These are phyloP conservation scores for Hansenula anomala DNA, from an alignment of 1,139 yeast species.

Conservation along the genomic window DNA sequence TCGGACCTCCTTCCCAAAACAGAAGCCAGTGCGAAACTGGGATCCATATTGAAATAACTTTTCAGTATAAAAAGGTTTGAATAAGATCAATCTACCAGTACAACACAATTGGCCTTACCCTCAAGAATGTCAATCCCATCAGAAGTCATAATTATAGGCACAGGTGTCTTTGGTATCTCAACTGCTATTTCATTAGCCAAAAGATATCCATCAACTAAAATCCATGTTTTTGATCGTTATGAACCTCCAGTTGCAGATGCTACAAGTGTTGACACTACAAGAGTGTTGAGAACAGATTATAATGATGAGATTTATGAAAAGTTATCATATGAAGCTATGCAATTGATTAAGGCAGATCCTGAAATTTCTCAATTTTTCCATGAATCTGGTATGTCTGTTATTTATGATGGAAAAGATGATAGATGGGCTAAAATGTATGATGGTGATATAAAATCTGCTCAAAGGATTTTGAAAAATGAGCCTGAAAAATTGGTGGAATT, in stretches of 20 bases:
- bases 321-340: constrained; percentile 29
- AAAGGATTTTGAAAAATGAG: not conserved
- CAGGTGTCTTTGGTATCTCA: constrained; percentile 42
- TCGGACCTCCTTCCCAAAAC: no score
- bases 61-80: no score
- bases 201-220: not conserved
- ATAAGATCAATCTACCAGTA: no score
- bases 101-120: no score
- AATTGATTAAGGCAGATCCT: not conserved
- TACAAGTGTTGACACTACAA: constrained; percentile 35
- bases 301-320: constrained; percentile 32
- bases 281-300: constrained; percentile 35
- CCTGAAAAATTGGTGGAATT: not conserved
- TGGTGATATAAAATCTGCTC: not conserved
- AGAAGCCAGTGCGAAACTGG: no score
- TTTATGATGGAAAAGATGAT: constrained; percentile 1
- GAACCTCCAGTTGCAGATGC: constrained; percentile 30
- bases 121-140: no score
- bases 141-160: constrained; percentile 30
- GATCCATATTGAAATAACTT: no score
- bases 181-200: constrained; percentile 25
- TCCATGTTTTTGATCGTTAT: constrained; percentile 26
- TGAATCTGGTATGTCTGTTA: constrained; percentile 1
- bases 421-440: not conserved
- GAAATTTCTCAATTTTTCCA: constrained; percentile 1